Percentiles rank a stretch among this genome's conserved stretches.
phyloP scores from a whole-genome alignment of 371 early-diverging fungal genomes.

The Apophysomyces ossiformis region DNA sequence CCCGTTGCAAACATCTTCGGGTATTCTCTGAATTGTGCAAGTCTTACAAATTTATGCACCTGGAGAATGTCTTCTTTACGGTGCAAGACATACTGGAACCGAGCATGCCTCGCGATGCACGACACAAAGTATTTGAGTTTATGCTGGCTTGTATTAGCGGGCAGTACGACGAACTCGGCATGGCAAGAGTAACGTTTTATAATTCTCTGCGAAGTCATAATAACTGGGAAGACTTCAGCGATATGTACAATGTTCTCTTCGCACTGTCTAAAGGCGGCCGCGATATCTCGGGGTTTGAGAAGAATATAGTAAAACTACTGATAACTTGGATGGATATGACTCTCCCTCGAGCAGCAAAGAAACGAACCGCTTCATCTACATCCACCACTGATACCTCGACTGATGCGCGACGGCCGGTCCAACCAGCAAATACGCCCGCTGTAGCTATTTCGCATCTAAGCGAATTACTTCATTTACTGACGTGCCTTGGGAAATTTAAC shows the following conservation, averaged over 20 bases:
- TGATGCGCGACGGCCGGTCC: neutral
- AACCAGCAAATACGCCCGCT: neutral
- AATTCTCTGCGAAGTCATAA: conserved; percentile 55
- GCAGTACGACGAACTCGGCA: conserved; percentile 67
- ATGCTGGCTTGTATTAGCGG: conserved; percentile 69
- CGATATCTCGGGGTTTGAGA: conserved; percentile 75
- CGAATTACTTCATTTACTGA: conserved; percentile 60
- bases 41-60: conserved; percentile 62
- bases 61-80: conserved; percentile 64
- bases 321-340: conserved; percentile 60
- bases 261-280: conserved; percentile 72
- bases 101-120: conserved; percentile 56
- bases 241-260: conserved; percentile 59
- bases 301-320: conserved; percentile 63
- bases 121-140: conserved; percentile 64
- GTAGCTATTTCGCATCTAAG: conserved; percentile 46
- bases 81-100: conserved; percentile 59
- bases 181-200: conserved; percentile 68
- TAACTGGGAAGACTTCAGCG: conserved; percentile 63
- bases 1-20: conserved; percentile 44
- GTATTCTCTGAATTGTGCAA: conserved; percentile 49
- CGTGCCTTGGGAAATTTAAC: conserved; percentile 70
- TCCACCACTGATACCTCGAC: neutral
- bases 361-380: neutral
- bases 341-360: conserved; percentile 21